These are phyloP conservation scores for Arabidopsis arenosa DNA, from an alignment of 345 rosid species.

Conservation along the genomic window DNA sequence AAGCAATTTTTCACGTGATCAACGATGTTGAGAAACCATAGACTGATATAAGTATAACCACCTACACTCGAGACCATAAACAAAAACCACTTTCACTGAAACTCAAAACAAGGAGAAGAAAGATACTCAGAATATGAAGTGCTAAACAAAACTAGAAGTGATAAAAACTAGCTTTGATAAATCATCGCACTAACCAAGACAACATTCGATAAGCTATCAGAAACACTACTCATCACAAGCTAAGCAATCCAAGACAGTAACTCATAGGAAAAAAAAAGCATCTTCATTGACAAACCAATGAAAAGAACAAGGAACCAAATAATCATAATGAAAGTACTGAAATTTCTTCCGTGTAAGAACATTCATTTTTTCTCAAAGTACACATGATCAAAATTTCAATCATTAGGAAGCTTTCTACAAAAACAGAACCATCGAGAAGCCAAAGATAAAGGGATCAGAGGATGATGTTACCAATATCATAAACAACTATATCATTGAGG, in stretches of 20 bases:
- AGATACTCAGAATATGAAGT: not conserved
- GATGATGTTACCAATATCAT: conserved; percentile 68
- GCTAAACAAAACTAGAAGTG: not conserved
- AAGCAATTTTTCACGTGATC: not conserved
- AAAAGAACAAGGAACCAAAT: not conserved
- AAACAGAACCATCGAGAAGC: not conserved
- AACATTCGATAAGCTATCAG: not conserved
- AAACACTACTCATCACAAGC: conserved; percentile 6
- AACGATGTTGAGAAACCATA: not conserved
- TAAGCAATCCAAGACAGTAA: not conserved
- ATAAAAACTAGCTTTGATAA: conserved; percentile 14
- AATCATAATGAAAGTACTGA: no score
- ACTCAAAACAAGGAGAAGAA: not conserved
- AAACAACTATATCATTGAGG: conserved; percentile 70
- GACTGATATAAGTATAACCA: not conserved
- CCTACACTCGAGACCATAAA: not conserved
- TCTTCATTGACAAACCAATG: not conserved
- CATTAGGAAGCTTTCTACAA: not conserved
- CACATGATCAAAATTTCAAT: no score
- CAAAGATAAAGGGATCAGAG: not conserved
- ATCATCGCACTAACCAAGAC: not conserved
- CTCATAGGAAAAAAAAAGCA: not conserved
- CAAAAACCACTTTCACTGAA: not conserved
- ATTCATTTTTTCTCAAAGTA: no score
- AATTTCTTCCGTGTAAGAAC: no score